Evolutionary conservation across 495 filamentous ascomycete species (phyloP), one percentile per base, ranked within the genome.

Genomic region (Cercophora scortea): DNA sequence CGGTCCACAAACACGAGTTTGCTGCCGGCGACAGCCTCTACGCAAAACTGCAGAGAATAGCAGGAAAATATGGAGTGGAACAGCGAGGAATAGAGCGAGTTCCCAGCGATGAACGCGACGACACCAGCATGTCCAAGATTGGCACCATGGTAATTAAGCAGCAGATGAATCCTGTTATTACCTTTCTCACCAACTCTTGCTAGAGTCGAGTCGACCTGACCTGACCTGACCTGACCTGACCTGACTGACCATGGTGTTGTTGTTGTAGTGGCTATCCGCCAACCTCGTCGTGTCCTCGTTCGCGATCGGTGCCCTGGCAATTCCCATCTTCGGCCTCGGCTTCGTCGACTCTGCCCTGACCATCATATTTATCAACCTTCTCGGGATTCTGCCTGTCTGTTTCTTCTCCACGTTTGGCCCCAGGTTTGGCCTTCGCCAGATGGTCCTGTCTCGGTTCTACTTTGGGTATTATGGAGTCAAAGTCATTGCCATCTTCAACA

Each of bases 251-350:
- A 44, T 47, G 52, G 7, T 51, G 44, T 1, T 32, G 0, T 11
- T 32, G 13, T n/a, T 34, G 13, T 61, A 90, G 88, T 92, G 89
- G 88, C 66, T 90, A 47, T 85, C 87, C 1, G 85, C 86, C 54
- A 92, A 92, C 68, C 86, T 92, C 84, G 85, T 89, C 47, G 83
- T 90, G 44, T 84, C 83, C 38, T 85, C 87, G 12, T 92, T 94
- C 59, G 87, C 88, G 34, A 83, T 94, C 53, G 89, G 88, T 49
- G 83, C 84, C 3, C 74, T 92, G 6, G 83, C 75, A n/a, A 71
- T 82, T 36, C 76, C 81, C 1, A 66, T 85, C 44, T 92, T 88
- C 67, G 53, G 67, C 18, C 76, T 92, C 11, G 84, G 86, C 17
- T 91, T 89, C 57, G 74, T 87, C 42, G 88, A 92, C 58, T 81